Evolutionary conservation across 306 rosid genomes (phyloP).

Genomic region (Prosopis cineraria): DNA sequence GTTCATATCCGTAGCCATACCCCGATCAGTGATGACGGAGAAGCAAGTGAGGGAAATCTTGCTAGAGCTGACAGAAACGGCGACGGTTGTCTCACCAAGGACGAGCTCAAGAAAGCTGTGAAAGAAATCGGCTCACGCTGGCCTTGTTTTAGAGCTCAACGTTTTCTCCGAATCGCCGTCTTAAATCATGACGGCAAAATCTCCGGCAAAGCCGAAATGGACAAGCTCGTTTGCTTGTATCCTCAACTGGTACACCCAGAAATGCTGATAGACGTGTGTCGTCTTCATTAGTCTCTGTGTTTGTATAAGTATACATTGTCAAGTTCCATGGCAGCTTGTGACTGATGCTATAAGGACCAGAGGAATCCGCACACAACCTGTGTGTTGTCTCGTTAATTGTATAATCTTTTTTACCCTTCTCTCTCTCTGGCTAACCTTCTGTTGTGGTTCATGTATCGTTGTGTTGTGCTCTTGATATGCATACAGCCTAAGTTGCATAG

Average conservation of each 20-base stretch:
- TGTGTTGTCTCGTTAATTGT: not conserved
- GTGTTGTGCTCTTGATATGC: not conserved
- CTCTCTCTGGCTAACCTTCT: not conserved
- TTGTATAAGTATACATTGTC: too few relatives aligned
- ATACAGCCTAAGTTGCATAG: too few relatives aligned
- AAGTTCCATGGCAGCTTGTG: not conserved
- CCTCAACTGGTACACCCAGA: not conserved
- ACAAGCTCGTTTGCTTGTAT: not conserved
- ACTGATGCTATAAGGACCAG: not conserved
- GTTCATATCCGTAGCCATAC: not conserved
- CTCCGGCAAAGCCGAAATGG: not conserved
- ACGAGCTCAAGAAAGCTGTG: conserved; percentile 28
- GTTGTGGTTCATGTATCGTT: not conserved
- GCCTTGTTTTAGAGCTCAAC: not conserved
- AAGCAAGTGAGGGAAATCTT: conserved; percentile 21
- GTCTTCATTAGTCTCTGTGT: too few relatives aligned
- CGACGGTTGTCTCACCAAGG: not conserved
- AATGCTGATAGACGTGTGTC: not conserved
- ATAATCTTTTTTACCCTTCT: not conserved
- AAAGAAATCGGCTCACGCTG: conserved; percentile 10
- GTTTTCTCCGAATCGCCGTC: not conserved
- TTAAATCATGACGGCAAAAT: conserved; percentile 11
- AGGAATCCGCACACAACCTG: not conserved
- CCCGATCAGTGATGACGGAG: not conserved
- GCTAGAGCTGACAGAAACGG: not conserved